A percentile compares a stretch with the other conserved stretches of the same genome.
These are phyloP conservation scores for Mortierella sp. DNA, from an alignment of 371 early-diverging fungal genomes.

Conservation along the genomic window DNA sequence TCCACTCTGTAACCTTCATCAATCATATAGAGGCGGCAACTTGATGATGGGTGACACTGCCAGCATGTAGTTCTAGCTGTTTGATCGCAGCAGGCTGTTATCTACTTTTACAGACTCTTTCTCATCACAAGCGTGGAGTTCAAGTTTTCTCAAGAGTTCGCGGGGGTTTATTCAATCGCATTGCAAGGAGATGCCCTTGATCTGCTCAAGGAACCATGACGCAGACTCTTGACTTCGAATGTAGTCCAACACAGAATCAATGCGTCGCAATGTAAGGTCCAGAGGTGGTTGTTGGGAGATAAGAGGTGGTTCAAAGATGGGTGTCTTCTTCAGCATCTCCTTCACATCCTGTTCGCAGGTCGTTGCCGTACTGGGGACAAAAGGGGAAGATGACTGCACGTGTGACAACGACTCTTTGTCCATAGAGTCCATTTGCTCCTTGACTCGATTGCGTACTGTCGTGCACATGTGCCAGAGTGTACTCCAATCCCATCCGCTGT, in stretches of 20 bases:
- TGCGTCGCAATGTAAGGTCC: conserved; percentile 27
- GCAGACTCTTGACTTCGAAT: conserved; percentile 31
- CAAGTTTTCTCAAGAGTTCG: too few relatives aligned
- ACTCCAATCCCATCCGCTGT: conserved; percentile 73
- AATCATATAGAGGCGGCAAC: conserved; percentile 20
- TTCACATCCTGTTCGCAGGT: conserved; percentile 20
- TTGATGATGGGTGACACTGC: not conserved
- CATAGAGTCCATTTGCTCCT: not conserved
- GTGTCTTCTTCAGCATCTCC: conserved; percentile 10
- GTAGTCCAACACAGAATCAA: conserved; percentile 16
- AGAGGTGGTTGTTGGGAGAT: conserved; percentile 41
- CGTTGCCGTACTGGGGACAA: too few relatives aligned
- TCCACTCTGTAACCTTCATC: too few relatives aligned
- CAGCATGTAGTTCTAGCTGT: not conserved
- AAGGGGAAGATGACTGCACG: not conserved
- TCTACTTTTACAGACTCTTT: too few relatives aligned
- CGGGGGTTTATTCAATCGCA: too few relatives aligned
- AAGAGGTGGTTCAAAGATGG: conserved; percentile 27
- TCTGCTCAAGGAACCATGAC: conserved; percentile 26
- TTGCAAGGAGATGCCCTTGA: conserved; percentile 19
- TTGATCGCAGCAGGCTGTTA: too few relatives aligned
- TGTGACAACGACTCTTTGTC: not conserved
- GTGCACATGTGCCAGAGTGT: conserved; percentile 52
- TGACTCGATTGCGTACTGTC: conserved; percentile 28
- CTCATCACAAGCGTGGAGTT: too few relatives aligned